Conservation (phyloP, 2,329 filamentous ascomycete species). For the Amphichorda felina region DNA sequence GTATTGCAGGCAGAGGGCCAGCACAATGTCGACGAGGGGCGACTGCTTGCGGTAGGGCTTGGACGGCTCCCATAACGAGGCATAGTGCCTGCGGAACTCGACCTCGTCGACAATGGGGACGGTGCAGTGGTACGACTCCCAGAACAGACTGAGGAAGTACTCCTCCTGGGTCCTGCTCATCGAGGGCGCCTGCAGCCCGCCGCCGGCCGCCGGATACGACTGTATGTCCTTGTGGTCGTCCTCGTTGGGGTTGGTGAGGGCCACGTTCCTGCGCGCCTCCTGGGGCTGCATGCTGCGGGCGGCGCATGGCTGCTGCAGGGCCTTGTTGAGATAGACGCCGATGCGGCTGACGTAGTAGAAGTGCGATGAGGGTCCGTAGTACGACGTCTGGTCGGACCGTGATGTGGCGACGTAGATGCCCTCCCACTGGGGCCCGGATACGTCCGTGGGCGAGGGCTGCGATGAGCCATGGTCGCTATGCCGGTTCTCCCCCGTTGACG, state of each 20-base stretch:
- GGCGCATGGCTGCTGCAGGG: conserved; percentile 14
- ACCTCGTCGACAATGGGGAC: conserved; percentile 4
- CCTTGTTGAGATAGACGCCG: conserved; percentile 19
- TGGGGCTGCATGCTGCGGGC: conserved; percentile 7
- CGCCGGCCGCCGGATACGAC: background rate
- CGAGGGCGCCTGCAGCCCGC: conserved; percentile 1
- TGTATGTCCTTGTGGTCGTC: background rate
- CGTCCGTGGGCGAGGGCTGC: background rate
- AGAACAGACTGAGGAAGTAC: conserved; percentile 11
- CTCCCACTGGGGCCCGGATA: conserved; percentile 10
- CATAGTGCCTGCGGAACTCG: conserved; percentile 4
- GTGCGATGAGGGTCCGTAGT: conserved; percentile 30
- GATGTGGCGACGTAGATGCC: conserved; percentile 23
- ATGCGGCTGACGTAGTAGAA: conserved; percentile 32
- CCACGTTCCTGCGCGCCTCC: conserved; percentile 6
- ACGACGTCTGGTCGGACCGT: conserved; percentile 21
- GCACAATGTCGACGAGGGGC: conserved; percentile 36
- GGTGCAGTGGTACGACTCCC: conserved; percentile 5
- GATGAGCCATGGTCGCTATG: background rate
- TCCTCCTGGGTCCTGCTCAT: conserved; percentile 30
- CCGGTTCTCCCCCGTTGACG: background rate
- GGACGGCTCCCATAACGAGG: conserved; percentile 4
- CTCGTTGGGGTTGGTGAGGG: conserved; percentile 1
- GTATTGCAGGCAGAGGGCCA: conserved; percentile 39
- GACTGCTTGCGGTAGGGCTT: conserved; percentile 24